Percentiles rank a stretch among this genome's conserved stretches.
Conservation (phyloP, 1,284 basidiomycete species). For the Sporisorium graminicola region DNA sequence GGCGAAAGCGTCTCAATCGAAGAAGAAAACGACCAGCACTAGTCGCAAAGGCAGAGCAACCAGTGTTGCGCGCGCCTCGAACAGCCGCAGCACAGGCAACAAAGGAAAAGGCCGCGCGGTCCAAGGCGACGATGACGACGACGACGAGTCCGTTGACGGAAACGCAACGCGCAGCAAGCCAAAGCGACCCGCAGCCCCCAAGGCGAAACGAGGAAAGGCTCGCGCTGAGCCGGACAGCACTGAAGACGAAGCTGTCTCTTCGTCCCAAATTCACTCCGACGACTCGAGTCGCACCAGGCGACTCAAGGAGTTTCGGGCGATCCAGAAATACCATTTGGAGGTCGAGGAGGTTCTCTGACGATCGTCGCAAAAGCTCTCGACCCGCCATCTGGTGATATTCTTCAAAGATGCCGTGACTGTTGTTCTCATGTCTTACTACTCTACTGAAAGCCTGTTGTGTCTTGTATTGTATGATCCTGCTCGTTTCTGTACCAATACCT, state of each 20-base stretch:
- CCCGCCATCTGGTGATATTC: no score
- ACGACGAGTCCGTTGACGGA: conserved; percentile 1
- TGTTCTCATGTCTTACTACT: background rate
- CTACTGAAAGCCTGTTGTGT: background rate
- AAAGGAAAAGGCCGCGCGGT: background rate
- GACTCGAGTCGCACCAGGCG: conserved; percentile 37
- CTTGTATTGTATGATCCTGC: background rate
- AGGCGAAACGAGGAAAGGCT: conserved; percentile 11
- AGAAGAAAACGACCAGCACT: background rate
- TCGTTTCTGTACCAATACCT: background rate
- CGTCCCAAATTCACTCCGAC: conserved; percentile 27
- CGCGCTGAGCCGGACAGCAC: conserved; percentile 2
- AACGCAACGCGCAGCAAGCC: background rate
- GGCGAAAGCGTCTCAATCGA: background rate
- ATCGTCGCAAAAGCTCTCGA: background rate
- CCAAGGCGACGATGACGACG: background rate
- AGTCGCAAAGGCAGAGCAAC: conserved; percentile 7
- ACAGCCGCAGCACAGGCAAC: conserved; percentile 1
- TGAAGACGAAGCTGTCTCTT: conserved; percentile 13
- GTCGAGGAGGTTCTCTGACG: conserved; percentile 33
- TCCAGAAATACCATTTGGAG: conserved; percentile 24
- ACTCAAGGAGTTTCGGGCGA: conserved; percentile 28
- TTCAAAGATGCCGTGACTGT: background rate
- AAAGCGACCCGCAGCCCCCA: conserved; percentile 9
- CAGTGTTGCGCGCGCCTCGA: background rate